Evolutionary conservation across 192 early-diverging fungal species (phyloP).

Genomic region (Geranomyces variabilis): DNA sequence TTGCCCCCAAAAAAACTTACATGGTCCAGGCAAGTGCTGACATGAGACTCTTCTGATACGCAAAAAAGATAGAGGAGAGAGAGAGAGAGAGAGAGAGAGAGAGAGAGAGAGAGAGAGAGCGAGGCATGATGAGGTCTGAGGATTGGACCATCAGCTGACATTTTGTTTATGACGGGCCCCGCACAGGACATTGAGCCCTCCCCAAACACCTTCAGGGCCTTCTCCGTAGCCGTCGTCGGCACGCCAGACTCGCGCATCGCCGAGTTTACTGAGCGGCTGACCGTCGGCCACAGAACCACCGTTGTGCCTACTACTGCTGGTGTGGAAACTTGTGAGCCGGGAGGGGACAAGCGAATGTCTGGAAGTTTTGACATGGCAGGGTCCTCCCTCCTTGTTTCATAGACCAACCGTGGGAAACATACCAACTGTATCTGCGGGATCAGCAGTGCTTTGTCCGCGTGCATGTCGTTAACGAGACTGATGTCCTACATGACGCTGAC

Average conservation of each 20-base stretch:
- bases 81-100: too few relatives aligned
- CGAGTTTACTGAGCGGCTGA: not conserved
- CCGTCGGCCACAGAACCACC: not conserved
- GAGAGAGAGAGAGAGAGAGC: too few relatives aligned
- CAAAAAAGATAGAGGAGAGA: too few relatives aligned
- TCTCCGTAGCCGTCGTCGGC: not conserved
- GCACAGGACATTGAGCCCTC: not conserved
- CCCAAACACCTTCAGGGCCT: constrained; percentile 1
- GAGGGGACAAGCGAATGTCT: not conserved
- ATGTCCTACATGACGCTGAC: not conserved
- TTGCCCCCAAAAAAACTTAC: too few relatives aligned
- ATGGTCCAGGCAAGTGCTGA: too few relatives aligned
- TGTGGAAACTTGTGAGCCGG: not conserved
- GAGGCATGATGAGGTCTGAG: too few relatives aligned
- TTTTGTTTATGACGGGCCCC: not conserved
- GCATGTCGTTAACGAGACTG: not conserved
- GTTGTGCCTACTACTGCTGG: not conserved
- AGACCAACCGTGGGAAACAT: constrained; percentile 5
- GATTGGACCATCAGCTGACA: too few relatives aligned
- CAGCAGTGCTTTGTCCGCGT: constrained; percentile 11
- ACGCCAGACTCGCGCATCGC: not conserved
- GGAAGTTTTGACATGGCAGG: too few relatives aligned
- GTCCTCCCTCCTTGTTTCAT: not conserved
- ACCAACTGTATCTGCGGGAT: constrained; percentile 3
- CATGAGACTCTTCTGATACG: too few relatives aligned